Percentiles rank a stretch among this genome's conserved stretches.
phyloP scores from a whole-genome alignment of 2,329 filamentous ascomycete genomes.

The Diaporthe ilicicola region DNA sequence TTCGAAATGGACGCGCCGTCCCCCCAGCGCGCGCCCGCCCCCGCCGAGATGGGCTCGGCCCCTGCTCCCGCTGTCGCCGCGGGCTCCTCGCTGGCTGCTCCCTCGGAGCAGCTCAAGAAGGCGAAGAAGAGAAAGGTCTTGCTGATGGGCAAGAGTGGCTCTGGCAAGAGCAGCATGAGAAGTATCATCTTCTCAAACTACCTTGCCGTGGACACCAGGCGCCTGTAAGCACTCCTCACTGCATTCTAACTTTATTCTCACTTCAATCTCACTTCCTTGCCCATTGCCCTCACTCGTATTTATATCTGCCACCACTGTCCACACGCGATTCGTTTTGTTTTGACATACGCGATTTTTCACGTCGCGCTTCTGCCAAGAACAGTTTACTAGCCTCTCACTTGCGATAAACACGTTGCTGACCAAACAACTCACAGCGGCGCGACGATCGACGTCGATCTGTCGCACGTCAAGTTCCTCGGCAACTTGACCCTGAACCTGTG shows the following conservation, averaged over 20 bases:
- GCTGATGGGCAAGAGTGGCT: constrained; percentile 94
- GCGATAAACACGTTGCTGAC: constrained; percentile 25
- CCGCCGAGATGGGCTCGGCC: constrained; percentile 43
- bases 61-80: constrained; percentile 44
- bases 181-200: constrained; percentile 99
- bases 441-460: constrained; percentile 98
- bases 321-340: neutral
- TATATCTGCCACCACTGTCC: neutral
- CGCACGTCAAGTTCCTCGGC: constrained; percentile 97
- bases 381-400: neutral
- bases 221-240: constrained; percentile 63
- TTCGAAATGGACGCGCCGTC: constrained; percentile 28
- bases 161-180: constrained; percentile 97
- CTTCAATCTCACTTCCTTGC: neutral
- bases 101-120: constrained; percentile 64
- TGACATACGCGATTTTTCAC: neutral
- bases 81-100: constrained; percentile 36
- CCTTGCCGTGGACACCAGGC: constrained; percentile 92
- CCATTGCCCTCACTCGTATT: neutral
- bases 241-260: neutral
- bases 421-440: constrained; percentile 67
- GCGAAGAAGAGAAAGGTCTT: constrained; percentile 88
- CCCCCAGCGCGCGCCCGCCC: constrained; percentile 25
- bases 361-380: neutral
- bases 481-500: constrained; percentile 97